These are phyloP conservation scores for Arbutus unedo DNA, from an alignment of 148 eudicot species.

Conservation along the genomic window DNA sequence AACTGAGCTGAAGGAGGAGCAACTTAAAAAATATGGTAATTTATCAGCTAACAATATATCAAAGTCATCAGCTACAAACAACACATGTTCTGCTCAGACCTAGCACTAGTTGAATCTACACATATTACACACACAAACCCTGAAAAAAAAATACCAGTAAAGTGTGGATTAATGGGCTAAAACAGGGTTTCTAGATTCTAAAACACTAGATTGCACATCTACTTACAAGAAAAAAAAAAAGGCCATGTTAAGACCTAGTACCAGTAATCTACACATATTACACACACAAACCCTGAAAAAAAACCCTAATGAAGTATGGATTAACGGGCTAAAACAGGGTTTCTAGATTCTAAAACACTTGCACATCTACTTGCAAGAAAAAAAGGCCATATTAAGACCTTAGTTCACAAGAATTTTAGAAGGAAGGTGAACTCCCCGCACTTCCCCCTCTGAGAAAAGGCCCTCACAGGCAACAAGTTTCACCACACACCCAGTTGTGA, in stretches of 20 bases:
- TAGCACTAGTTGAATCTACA: constrained; percentile 5
- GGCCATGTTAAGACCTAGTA: background rate
- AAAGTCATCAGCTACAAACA: background rate
- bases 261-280: constrained; percentile 8
- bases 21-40: background rate
- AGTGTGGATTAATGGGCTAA: constrained; percentile 15
- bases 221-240: constrained; percentile 14
- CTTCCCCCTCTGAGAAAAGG: constrained; percentile 32
- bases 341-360: constrained; percentile 15
- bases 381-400: constrained; percentile 7
- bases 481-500: constrained; percentile 30
- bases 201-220: constrained; percentile 10
- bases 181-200: constrained; percentile 17
- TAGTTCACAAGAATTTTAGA: constrained; percentile 39
- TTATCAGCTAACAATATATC: background rate
- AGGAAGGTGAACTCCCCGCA: constrained; percentile 46
- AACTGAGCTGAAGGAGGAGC: background rate
- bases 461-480: constrained; percentile 48
- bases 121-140: constrained; percentile 11
- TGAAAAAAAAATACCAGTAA: background rate
- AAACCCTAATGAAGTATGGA: constrained; percentile 3
- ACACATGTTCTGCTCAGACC: constrained; percentile 1
- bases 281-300: constrained; percentile 5
- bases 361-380: constrained; percentile 15
- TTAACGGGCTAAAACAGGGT: constrained; percentile 17